A percentile compares a stretch with the other conserved stretches of the same genome.
phyloP scores from a whole-genome alignment of 2,329 filamentous ascomycete genomes.

The Colletotrichum nymphaeae region DNA sequence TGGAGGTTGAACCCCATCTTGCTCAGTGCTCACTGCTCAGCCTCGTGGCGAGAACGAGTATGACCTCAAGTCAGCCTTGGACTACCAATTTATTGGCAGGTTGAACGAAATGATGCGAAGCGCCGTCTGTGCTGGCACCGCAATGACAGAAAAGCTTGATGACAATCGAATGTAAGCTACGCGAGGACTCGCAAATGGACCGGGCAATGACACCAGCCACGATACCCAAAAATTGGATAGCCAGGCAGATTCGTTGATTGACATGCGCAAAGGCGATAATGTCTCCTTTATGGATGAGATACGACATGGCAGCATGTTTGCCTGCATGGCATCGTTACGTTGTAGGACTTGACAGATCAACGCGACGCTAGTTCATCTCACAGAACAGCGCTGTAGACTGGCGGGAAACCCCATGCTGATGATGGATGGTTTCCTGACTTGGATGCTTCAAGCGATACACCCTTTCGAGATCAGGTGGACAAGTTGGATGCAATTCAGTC shows the following conservation, averaged over 20 bases:
- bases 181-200: neutral
- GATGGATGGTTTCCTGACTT: neutral
- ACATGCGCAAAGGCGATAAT: neutral
- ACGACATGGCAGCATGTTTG: neutral
- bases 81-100: neutral
- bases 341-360: neutral
- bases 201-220: neutral
- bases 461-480: neutral
- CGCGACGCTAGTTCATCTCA: neutral
- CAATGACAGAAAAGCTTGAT: neutral
- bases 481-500: neutral
- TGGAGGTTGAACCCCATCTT: slow-evolving; percentile 19
- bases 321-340: neutral
- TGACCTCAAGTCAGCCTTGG: neutral
- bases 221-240: neutral
- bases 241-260: neutral
- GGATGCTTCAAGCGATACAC: neutral
- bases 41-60: neutral
- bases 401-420: neutral
- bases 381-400: neutral
- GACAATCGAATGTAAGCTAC: neutral
- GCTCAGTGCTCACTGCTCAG: neutral
- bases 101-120: neutral
- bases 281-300: neutral
- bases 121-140: neutral